Evolutionary conservation across 2,329 filamentous ascomycete species (phyloP).

Genomic region (Xylariaceae sp.): DNA sequence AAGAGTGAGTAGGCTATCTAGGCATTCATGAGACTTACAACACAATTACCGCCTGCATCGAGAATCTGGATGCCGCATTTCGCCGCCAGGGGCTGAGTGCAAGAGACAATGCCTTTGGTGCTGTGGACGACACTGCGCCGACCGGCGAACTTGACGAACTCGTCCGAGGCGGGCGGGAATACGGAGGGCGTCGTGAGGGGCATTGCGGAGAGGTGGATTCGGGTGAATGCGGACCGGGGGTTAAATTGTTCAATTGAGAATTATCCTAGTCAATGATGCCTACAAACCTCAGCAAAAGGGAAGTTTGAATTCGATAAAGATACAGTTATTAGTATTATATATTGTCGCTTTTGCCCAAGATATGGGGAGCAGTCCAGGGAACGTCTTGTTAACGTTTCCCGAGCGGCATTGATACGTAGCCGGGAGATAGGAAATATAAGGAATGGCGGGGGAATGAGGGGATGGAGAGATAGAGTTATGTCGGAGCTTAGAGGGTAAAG

Average conservation of each 20-base stretch:
- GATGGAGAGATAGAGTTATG: too few species aligned
- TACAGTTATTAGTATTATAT: too few species aligned
- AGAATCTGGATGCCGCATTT: conserved; percentile 82
- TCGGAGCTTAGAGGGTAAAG: too few species aligned
- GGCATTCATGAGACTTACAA: conserved; percentile 51
- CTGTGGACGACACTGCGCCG: conserved; percentile 90
- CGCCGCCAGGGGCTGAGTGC: conserved; percentile 82
- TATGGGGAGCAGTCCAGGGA: too few species aligned
- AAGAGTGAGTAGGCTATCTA: neutral
- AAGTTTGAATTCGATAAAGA: neutral
- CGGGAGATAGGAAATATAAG: too few species aligned
- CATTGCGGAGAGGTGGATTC: conserved; percentile 32
- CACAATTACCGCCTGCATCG: conserved; percentile 86
- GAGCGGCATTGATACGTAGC: too few species aligned
- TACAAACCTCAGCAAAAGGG: neutral
- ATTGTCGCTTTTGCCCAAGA: too few species aligned
- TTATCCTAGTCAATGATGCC: neutral
- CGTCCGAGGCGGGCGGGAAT: conserved; percentile 40
- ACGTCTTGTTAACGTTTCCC: too few species aligned
- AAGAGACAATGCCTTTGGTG: conserved; percentile 84
- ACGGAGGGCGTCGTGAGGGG: conserved; percentile 43
- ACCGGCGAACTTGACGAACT: conserved; percentile 64
- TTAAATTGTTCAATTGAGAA: neutral
- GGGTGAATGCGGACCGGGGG: neutral
- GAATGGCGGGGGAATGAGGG: too few species aligned